A percentile compares a stretch with the other conserved stretches of the same genome.
These are phyloP conservation scores for Dillenia suffruticosa DNA, from an alignment of 164 flowering plant species.

Conservation along the genomic window DNA sequence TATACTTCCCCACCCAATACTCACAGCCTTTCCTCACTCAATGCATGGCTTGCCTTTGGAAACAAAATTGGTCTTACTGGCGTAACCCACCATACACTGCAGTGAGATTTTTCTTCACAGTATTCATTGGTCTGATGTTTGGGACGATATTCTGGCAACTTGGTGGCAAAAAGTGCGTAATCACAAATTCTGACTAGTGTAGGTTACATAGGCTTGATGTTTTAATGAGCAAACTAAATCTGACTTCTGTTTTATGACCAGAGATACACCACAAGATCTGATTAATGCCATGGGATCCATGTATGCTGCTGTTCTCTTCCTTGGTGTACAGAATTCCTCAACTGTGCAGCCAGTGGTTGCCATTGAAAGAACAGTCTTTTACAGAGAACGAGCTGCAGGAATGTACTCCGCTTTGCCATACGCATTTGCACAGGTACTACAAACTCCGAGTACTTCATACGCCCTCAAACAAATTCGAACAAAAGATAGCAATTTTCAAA, in stretches of 20 bases:
- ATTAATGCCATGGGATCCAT: conserved; percentile 52
- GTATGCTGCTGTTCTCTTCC: conserved; percentile 34
- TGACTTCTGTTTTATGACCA: conserved; percentile 3
- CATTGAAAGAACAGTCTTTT: conserved; percentile 34
- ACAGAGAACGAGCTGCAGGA: conserved; percentile 42
- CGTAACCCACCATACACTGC: conserved; percentile 57
- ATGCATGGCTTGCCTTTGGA: conserved; percentile 61
- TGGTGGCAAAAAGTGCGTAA: conserved; percentile 37
- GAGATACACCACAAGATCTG: conserved; percentile 28
- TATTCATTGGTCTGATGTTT: conserved; percentile 33
- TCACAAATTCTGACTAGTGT: background rate
- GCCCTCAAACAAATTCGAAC: too few species aligned
- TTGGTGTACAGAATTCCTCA: conserved; percentile 22
- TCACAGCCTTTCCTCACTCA: conserved; percentile 39
- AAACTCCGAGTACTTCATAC: background rate
- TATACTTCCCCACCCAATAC: conserved; percentile 42
- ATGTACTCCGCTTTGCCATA: conserved; percentile 35
- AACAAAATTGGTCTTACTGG: conserved; percentile 70
- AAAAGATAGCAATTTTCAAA: background rate
- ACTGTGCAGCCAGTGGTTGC: conserved; percentile 33
- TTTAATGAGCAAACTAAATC: background rate
- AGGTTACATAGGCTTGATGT: too few species aligned
- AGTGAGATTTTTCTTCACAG: conserved; percentile 39
- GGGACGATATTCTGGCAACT: conserved; percentile 57
- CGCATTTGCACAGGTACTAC: conserved; percentile 29